These are phyloP conservation scores for Peribolospora kevripleyi DNA, from an alignment of 768 basidiomycete species.

Conservation along the genomic window DNA sequence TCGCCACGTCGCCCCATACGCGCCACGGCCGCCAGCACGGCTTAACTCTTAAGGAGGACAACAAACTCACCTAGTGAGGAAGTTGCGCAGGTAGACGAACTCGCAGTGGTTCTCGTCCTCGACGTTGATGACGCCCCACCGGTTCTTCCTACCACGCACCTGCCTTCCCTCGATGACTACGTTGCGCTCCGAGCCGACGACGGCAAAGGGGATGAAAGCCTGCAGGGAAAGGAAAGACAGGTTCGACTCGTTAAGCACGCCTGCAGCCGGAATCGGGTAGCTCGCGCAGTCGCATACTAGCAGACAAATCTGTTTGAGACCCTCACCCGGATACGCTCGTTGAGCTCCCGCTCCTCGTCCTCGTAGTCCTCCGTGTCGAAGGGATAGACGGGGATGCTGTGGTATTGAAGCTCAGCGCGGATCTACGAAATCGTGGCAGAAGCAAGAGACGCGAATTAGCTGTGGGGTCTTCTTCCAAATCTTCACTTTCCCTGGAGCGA, in stretches of 20 bases:
- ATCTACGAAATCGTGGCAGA: constrained; percentile 30
- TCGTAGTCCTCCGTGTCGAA: constrained; percentile 93
- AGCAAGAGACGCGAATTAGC: neutral
- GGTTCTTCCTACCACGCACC: constrained; percentile 85
- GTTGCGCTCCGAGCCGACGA: constrained; percentile 88
- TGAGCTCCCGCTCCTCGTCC: constrained; percentile 71
- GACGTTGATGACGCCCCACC: constrained; percentile 96
- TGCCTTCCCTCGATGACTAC: constrained; percentile 90
- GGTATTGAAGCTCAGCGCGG: constrained; percentile 66
- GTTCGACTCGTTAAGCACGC: neutral
- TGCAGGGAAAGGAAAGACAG: constrained; percentile 18
- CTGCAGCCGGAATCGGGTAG: neutral
- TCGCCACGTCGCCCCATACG: neutral
- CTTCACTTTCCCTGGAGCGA: neutral
- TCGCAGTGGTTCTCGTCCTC: constrained; percentile 95
- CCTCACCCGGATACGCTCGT: constrained; percentile 65
- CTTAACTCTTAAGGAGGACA: neutral
- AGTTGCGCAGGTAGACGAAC: constrained; percentile 90
- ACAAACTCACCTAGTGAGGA: constrained; percentile 50
- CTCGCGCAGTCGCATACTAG: neutral
- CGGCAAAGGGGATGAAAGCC: constrained; percentile 87
- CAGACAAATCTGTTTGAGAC: too few relatives aligned
- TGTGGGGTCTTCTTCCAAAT: too few relatives aligned
- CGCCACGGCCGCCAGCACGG: neutral
- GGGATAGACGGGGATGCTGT: constrained; percentile 86